Evolutionary conservation across 495 filamentous ascomycete genomes (phyloP).

Genomic region (Hypoxylon rickii): DNA sequence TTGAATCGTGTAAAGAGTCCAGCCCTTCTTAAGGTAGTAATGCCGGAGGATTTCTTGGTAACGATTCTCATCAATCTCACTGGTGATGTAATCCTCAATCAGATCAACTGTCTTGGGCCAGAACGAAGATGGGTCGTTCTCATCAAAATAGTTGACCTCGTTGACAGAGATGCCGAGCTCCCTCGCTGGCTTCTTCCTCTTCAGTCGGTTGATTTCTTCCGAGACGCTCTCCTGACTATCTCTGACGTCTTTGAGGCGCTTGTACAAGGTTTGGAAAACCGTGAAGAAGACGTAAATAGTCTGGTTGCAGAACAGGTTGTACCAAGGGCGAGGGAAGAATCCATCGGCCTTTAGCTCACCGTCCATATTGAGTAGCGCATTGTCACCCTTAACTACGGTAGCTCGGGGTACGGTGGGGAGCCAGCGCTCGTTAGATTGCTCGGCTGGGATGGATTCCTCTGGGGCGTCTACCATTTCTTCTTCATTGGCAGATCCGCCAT

Average conservation of each 20-base stretch:
- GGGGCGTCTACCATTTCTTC: slow-evolving; percentile 63
- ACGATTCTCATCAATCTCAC: slow-evolving; percentile 75
- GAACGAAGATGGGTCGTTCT: slow-evolving; percentile 50
- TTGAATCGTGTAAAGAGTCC: slow-evolving; percentile 86
- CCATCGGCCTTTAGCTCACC: slow-evolving; percentile 76
- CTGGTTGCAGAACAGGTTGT: slow-evolving; percentile 87
- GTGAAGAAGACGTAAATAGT: slow-evolving; percentile 92
- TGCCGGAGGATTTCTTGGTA: slow-evolving; percentile 89
- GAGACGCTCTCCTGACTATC: slow-evolving; percentile 70
- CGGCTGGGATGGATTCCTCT: slow-evolving; percentile 51
- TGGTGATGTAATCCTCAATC: slow-evolving; percentile 82
- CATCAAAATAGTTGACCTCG: slow-evolving; percentile 51
- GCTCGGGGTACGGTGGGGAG: slow-evolving; percentile 52
- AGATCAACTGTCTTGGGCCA: slow-evolving; percentile 63
- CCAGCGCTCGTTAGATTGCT: slow-evolving; percentile 62
- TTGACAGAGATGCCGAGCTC: slow-evolving; percentile 72
- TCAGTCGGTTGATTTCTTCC: slow-evolving; percentile 70
- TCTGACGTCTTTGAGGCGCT: slow-evolving; percentile 82
- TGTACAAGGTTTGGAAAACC: slow-evolving; percentile 85
- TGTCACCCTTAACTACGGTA: slow-evolving; percentile 50
- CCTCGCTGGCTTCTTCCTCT: slow-evolving; percentile 73
- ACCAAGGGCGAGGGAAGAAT: slow-evolving; percentile 75
- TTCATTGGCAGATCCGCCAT: slow-evolving; percentile 70
- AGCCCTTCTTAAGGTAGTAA: slow-evolving; percentile 86
- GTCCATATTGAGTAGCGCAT: slow-evolving; percentile 49